Evolutionary conservation across 768 basidiomycete species (phyloP).

Genomic region (Sutorius australiensis): DNA sequence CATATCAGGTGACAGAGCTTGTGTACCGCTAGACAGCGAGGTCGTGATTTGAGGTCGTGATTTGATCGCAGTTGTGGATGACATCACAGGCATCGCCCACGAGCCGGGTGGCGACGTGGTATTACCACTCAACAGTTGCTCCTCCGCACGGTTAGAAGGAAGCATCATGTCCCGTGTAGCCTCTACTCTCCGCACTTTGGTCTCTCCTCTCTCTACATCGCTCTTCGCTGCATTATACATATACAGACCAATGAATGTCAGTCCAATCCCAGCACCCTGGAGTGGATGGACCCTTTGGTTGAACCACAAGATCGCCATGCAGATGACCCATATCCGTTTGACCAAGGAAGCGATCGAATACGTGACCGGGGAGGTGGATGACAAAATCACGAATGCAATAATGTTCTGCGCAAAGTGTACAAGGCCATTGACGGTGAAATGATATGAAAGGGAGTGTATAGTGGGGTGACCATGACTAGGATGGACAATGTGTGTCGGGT

Average conservation of each 20-base stretch:
- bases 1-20: slow-evolving; percentile 2
- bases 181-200: slow-evolving; percentile 74
- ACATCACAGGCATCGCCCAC: slow-evolving; percentile 2
- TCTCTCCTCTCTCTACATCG: slow-evolving; percentile 92
- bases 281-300: slow-evolving; percentile 78
- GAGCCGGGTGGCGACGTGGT: slow-evolving; percentile 25
- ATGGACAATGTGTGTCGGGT: slow-evolving; percentile 42
- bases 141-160: slow-evolving; percentile 64
- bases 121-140: slow-evolving; percentile 43
- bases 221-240: slow-evolving; percentile 95
- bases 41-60: slow-evolving; percentile 15
- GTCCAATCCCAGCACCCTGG: slow-evolving; percentile 83
- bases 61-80: slow-evolving; percentile 26
- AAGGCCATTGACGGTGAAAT: slow-evolving; percentile 91
- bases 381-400: slow-evolving; percentile 94
- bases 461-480: slow-evolving; percentile 44
- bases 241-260: slow-evolving; percentile 89
- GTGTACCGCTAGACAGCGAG: slow-evolving; percentile 1
- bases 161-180: slow-evolving; percentile 65
- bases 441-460: slow-evolving; percentile 66
- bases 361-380: slow-evolving; percentile 95
- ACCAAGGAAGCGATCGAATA: slow-evolving; percentile 98
- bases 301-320: slow-evolving; percentile 97
- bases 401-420: slow-evolving; percentile 98
- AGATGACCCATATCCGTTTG: slow-evolving; percentile 97